These are phyloP conservation scores for Mortierella sp. DNA, from an alignment of 371 early-diverging fungal genomes.

Conservation along the genomic window DNA sequence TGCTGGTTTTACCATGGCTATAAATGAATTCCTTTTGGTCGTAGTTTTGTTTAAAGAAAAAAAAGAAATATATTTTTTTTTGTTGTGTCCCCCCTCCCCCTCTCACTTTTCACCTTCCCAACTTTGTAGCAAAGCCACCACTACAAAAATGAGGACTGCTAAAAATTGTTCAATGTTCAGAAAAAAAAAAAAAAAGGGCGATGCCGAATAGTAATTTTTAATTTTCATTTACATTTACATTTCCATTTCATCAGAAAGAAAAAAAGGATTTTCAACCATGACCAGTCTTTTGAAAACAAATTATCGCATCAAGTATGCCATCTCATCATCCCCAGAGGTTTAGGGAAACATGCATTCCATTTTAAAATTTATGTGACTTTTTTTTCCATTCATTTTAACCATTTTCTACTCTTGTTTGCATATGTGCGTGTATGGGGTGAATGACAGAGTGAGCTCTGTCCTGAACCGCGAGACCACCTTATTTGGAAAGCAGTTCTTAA, in stretches of 20 bases:
- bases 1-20: constrained; percentile 7
- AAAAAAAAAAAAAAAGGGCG: too few species aligned
- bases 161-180: too few species aligned
- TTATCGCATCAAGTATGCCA: constrained; percentile 69
- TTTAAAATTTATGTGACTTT: not conserved
- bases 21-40: not conserved
- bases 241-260: not conserved
- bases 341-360: not conserved
- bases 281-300: constrained; percentile 64
- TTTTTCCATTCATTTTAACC: not conserved
- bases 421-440: too few species aligned
- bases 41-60: not conserved
- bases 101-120: too few species aligned
- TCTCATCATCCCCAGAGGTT: not conserved
- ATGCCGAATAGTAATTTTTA: too few species aligned
- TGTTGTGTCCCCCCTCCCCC: not conserved
- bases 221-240: not conserved
- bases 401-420: not conserved
- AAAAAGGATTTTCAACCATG: constrained; percentile 36
- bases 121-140: not conserved
- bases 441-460: constrained; percentile 88
- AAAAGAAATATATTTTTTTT: constrained; percentile 5
- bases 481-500: constrained; percentile 87
- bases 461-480: constrained; percentile 81
- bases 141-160: too few species aligned